phyloP scores from a whole-genome alignment of 305 asterid genomes.

The Solanum aculeatissimum region DNA sequence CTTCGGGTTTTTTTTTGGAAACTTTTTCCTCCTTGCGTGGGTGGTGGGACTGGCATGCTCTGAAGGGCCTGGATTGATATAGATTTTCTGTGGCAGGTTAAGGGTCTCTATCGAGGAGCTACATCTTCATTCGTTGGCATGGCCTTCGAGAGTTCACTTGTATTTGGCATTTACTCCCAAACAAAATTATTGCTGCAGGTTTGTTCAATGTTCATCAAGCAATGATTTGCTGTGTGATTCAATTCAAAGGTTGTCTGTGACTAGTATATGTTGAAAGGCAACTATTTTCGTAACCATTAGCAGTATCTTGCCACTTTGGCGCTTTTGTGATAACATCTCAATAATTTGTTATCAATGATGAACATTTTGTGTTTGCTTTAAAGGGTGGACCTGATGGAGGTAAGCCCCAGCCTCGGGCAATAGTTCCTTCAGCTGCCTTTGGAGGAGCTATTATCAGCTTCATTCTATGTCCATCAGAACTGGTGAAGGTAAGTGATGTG shows the following conservation, averaged over 20 bases:
- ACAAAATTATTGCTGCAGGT: slow-evolving; percentile 79
- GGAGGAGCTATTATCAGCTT: slow-evolving; percentile 87
- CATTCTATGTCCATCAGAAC: slow-evolving; percentile 85
- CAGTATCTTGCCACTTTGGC: not conserved
- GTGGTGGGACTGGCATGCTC: not conserved
- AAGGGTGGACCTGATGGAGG: slow-evolving; percentile 49
- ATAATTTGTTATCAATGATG: not conserved
- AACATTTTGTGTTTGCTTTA: slow-evolving; percentile 3
- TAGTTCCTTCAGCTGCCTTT: slow-evolving; percentile 71
- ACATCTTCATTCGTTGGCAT: slow-evolving; percentile 88
- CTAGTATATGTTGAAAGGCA: not conserved
- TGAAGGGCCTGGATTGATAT: not conserved
- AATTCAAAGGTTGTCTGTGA: not conserved
- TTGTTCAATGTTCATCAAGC: not conserved
- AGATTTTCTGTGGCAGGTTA: slow-evolving; percentile 40
- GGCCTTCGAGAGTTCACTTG: slow-evolving; percentile 95
- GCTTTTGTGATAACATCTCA: not conserved
- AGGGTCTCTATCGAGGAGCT: slow-evolving; percentile 94
- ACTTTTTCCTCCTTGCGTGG: not conserved
- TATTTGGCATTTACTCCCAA: slow-evolving; percentile 90
- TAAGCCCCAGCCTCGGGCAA: slow-evolving; percentile 62
- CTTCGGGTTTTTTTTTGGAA: not conserved
- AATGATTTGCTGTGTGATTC: not conserved
- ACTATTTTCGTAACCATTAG: not conserved
- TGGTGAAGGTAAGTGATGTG: slow-evolving; percentile 57